Evolutionary conservation across 192 early-diverging fungal species (phyloP).

Genomic region (Rhizophlyctis rosea): DNA sequence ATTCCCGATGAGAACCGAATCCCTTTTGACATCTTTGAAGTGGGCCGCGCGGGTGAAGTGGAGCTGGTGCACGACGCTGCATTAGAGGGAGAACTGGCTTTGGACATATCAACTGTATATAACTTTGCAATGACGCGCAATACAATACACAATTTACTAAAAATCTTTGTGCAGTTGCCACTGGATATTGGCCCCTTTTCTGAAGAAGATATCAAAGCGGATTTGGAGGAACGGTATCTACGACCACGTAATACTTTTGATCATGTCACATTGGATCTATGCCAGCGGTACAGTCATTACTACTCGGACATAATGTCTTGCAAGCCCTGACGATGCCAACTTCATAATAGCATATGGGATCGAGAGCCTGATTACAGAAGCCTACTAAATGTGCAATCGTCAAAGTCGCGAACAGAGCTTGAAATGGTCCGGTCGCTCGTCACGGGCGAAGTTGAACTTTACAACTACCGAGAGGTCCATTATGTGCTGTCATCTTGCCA

Average conservation of each 20-base stretch:
- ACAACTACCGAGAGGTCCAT: slow-evolving; percentile 23
- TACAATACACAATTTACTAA: background rate
- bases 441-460: slow-evolving; percentile 45
- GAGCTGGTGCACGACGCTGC: background rate
- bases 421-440: slow-evolving; percentile 49
- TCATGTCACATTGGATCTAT: slow-evolving; percentile 10
- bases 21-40: slow-evolving; percentile 6
- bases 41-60: slow-evolving; percentile 8
- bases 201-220: slow-evolving; percentile 17
- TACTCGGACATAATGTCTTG: background rate
- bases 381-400: slow-evolving; percentile 41
- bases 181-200: slow-evolving; percentile 26
- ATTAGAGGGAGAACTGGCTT: background rate
- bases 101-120: background rate
- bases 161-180: slow-evolving; percentile 19
- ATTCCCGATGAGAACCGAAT: slow-evolving; percentile 5
- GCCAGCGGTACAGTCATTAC: slow-evolving; percentile 23
- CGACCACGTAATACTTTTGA: slow-evolving; percentile 16
- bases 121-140: background rate
- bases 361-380: slow-evolving; percentile 40
- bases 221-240: slow-evolving; percentile 27
- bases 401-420: slow-evolving; percentile 46
- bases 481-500: no score
- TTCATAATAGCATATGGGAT: slow-evolving; percentile 12
- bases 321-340: background rate